Base-by-base conservation (phyloP, 192 early-diverging fungal species). In the Rhizophagus sp. region DNA sequence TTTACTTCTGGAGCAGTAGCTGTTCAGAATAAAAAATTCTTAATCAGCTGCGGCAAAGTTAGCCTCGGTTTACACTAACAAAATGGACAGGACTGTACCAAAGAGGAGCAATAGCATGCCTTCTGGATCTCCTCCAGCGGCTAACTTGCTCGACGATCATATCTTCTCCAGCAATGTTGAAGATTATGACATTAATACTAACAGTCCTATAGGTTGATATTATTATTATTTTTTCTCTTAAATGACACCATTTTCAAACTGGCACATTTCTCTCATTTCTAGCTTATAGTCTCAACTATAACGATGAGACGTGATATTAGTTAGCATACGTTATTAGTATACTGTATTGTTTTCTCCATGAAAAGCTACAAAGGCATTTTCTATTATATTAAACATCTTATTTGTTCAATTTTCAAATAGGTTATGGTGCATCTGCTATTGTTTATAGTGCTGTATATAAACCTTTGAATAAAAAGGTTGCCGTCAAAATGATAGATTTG, bases 401-500 rank as follows among this genome's bases (percentile, higher is more conserved):
- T 30, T 64, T 69, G 17, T 63, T 79, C 36, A 41, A 22, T 30
- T 73, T 71, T 15, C 57, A 47, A 47, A 27, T 78, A 93, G 95
- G 95, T 19, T 95, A 95, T 85, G 95, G 95, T 25, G 95, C 94
- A 0, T 96, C 95, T 27, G 95, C 95, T 9, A 85, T 93, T 30
- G 95, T 96, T 2, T 95, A 96, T 82, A 87, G 87, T 69, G 95
- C 95, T 19, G 86, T 88, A 73, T 95, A 95, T 80, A 90, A 91
- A 70, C 93, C 95, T 0, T 78, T 87, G 13, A 88, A 89, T 70
- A 92, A 88, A 78, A 80, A 86, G 30, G 90, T 96, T 30, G 93
- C 92, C 8, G 88, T 96, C 69, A 96, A 96, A 78, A 90, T 95
- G 76, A 96, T 96, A 82, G 95, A 96, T 82, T 84, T 96, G 78